phyloP scores from a whole-genome alignment of 495 filamentous ascomycete species.

The Chlorociboria aeruginascens region DNA sequence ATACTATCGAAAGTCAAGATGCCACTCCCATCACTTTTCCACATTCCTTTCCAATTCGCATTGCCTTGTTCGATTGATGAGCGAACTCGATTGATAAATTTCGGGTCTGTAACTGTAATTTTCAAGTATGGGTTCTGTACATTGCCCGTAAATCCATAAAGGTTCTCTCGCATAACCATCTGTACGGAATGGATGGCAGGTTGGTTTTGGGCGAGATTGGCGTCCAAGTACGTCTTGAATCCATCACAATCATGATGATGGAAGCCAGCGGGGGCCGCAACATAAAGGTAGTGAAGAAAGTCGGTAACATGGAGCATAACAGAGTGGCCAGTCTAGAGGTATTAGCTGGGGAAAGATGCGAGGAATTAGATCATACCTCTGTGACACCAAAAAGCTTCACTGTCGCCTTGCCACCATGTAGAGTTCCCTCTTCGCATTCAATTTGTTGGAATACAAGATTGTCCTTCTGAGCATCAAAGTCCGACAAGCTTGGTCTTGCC shows the following conservation, averaged over 20 bases:
- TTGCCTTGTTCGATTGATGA: constrained; percentile 56
- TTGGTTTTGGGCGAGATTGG: constrained; percentile 50
- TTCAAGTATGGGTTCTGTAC: constrained; percentile 85
- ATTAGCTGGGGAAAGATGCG: neutral
- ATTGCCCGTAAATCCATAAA: constrained; percentile 89
- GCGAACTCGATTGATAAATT: constrained; percentile 61
- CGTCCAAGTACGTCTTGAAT: constrained; percentile 68
- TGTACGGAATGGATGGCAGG: constrained; percentile 60
- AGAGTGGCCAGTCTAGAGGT: constrained; percentile 62
- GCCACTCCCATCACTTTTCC: constrained; percentile 51
- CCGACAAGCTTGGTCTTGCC: constrained; percentile 63
- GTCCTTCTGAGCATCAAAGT: constrained; percentile 59
- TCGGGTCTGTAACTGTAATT: constrained; percentile 82
- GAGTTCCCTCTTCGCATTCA: constrained; percentile 78
- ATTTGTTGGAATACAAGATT: constrained; percentile 88
- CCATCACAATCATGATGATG: constrained; percentile 58
- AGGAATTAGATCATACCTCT: constrained; percentile 41
- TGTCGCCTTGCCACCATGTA: constrained; percentile 59
- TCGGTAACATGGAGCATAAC: constrained; percentile 90
- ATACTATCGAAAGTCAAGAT: constrained; percentile 89
- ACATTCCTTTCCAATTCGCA: constrained; percentile 83
- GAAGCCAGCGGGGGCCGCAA: constrained; percentile 79
- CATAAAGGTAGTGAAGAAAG: constrained; percentile 93
- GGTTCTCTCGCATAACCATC: constrained; percentile 72
- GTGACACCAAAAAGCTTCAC: constrained; percentile 95